Percentiles rank a stretch among this genome's conserved stretches.
Evolutionary conservation across 352 stramenopile genomes (phyloP).

Genomic region (Globisporangium alternatum): DNA sequence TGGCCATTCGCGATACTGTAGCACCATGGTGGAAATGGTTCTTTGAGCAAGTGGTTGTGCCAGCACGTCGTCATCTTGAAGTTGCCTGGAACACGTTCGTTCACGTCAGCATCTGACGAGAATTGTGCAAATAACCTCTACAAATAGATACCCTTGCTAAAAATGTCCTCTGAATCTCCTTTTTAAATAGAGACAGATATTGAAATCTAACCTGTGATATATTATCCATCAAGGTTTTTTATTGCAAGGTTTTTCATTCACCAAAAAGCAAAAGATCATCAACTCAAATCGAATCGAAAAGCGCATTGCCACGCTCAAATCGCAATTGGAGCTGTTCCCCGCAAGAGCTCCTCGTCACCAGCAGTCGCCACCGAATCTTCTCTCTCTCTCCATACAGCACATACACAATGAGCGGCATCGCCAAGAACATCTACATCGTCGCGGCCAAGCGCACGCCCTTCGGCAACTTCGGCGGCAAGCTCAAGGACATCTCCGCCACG

Average conservation of each 20-base stretch:
- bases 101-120: constrained; percentile 28
- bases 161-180: neutral
- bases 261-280: neutral
- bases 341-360: constrained; percentile 15
- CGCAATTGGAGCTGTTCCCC: constrained; percentile 16
- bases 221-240: constrained; percentile 2
- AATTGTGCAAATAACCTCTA: neutral
- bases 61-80: constrained; percentile 16
- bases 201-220: neutral
- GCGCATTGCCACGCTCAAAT: constrained; percentile 21
- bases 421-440: constrained; percentile 94
- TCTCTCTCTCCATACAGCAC: neutral
- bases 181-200: neutral
- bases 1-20: no score
- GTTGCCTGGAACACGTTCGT: constrained; percentile 8
- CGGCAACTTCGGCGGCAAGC: constrained; percentile 91
- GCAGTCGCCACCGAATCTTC: neutral
- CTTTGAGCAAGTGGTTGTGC: neutral
- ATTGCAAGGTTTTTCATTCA: constrained; percentile 8
- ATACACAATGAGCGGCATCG: constrained; percentile 30
- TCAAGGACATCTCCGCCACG: constrained; percentile 92
- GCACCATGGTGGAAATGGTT: no score
- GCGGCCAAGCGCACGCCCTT: constrained; percentile 96
- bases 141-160: neutral
- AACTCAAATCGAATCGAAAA: neutral